Conservation (phyloP, 768 basidiomycete species). For the Naganishia vishniacii region DNA sequence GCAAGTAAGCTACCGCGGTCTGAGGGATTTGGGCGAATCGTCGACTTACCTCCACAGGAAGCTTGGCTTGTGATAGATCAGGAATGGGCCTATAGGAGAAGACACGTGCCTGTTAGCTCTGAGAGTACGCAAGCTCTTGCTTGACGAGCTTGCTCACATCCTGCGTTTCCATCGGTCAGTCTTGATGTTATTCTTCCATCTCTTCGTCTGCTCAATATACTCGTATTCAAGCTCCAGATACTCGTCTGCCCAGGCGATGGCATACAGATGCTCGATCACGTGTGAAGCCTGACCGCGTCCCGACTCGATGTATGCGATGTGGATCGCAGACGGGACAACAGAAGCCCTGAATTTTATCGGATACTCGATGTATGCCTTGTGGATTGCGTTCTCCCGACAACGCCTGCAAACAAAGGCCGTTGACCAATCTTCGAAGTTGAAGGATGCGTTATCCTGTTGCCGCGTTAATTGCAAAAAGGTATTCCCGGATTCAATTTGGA, state of each 20-base stretch:
- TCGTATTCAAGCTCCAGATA: neutral
- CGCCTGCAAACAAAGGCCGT: neutral
- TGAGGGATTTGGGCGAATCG: too few relatives aligned
- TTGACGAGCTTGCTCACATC: neutral
- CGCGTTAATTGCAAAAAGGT: neutral
- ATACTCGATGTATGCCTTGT: neutral
- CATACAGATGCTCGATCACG: neutral
- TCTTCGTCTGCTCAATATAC: neutral
- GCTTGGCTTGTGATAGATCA: neutral
- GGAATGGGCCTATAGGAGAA: neutral
- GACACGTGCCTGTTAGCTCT: too few relatives aligned
- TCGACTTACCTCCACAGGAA: slow-evolving; percentile 4
- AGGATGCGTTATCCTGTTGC: neutral
- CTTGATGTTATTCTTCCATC: neutral
- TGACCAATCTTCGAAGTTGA: neutral
- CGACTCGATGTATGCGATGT: neutral
- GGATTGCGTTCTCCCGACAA: neutral
- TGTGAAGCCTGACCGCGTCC: neutral
- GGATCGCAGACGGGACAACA: neutral
- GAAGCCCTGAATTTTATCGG: neutral
- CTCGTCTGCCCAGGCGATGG: neutral
- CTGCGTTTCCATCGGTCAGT: neutral
- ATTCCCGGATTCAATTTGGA: neutral
- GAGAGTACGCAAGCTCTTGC: too few relatives aligned
- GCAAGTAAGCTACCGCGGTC: too few relatives aligned